These are phyloP conservation scores for Phytophthora boehmeriae DNA, from an alignment of 352 stramenopile species.

Conservation along the genomic window DNA sequence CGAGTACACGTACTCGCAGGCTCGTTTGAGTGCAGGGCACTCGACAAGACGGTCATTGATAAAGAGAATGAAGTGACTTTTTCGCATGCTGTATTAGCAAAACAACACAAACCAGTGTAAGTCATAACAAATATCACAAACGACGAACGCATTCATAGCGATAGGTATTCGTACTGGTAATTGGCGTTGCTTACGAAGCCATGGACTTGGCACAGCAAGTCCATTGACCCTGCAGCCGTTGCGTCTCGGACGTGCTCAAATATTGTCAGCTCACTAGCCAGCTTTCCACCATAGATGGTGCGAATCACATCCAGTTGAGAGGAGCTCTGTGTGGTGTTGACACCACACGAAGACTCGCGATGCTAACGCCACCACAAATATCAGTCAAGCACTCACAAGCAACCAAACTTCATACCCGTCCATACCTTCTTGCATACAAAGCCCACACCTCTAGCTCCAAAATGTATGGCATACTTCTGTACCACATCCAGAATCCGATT, in stretches of 20 bases:
- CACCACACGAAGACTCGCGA: slow-evolving; percentile 76
- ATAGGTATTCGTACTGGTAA: slow-evolving; percentile 65
- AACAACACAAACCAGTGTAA: background rate
- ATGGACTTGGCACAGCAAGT: slow-evolving; percentile 38
- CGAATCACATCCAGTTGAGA: slow-evolving; percentile 77
- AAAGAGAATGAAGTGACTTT: slow-evolving; percentile 94
- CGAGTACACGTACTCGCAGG: slow-evolving; percentile 95
- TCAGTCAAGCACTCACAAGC: background rate
- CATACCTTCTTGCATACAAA: slow-evolving; percentile 96
- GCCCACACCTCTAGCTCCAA: slow-evolving; percentile 82
- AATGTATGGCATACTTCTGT: slow-evolving; percentile 97
- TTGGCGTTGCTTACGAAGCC: slow-evolving; percentile 89
- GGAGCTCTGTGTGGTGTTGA: slow-evolving; percentile 73
- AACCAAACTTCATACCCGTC: background rate
- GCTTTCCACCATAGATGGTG: slow-evolving; percentile 75
- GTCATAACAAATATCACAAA: slow-evolving; percentile 2
- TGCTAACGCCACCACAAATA: slow-evolving; percentile 38
- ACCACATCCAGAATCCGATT: slow-evolving; percentile 94
- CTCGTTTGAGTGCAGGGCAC: slow-evolving; percentile 89
- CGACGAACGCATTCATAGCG: background rate
- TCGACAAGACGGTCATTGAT: slow-evolving; percentile 98
- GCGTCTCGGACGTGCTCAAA: slow-evolving; percentile 49
- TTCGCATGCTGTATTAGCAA: slow-evolving; percentile 58
- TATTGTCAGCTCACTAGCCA: slow-evolving; percentile 61
- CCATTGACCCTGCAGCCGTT: slow-evolving; percentile 42